These are phyloP conservation scores for Leptographium procerum DNA, from an alignment of 2,329 filamentous ascomycete genomes.

Conservation along the genomic window DNA sequence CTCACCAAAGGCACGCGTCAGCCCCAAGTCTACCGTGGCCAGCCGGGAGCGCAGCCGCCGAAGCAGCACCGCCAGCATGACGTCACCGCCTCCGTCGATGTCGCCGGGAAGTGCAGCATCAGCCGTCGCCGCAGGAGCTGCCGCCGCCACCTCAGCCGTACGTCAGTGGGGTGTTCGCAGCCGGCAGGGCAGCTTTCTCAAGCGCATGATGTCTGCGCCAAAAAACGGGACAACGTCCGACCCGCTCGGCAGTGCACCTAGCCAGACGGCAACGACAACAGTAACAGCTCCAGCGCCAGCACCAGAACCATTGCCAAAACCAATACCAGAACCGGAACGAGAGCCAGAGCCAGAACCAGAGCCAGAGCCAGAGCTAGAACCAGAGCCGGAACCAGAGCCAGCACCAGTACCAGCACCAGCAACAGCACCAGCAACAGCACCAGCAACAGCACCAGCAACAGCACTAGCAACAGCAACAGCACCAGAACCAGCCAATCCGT, in stretches of 20 bases:
- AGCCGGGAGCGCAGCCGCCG: conserved; percentile 22
- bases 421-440: too few species aligned
- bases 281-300: too few species aligned
- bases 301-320: not conserved
- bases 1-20: conserved; percentile 20
- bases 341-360: too few species aligned
- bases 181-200: conserved; percentile 5
- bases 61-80: conserved; percentile 23
- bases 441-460: too few species aligned
- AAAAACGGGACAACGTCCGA: not conserved
- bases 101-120: not conserved
- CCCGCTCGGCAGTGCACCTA: not conserved
- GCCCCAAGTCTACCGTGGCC: conserved; percentile 25
- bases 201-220: conserved; percentile 1
- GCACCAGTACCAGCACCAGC: too few species aligned
- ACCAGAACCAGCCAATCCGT: too few species aligned
- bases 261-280: not conserved
- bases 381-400: too few species aligned
- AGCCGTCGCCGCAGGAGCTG: not conserved
- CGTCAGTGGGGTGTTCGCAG: conserved; percentile 1
- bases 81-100: conserved; percentile 10
- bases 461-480: too few species aligned
- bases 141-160: conserved; percentile 8
- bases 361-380: too few species aligned
- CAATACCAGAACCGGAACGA: too few species aligned